Evolutionary conservation across 106 monocot genomes (phyloP), one percentile per base, ranked within the genome.

Genomic region (Alisma plantagoaquatica): DNA sequence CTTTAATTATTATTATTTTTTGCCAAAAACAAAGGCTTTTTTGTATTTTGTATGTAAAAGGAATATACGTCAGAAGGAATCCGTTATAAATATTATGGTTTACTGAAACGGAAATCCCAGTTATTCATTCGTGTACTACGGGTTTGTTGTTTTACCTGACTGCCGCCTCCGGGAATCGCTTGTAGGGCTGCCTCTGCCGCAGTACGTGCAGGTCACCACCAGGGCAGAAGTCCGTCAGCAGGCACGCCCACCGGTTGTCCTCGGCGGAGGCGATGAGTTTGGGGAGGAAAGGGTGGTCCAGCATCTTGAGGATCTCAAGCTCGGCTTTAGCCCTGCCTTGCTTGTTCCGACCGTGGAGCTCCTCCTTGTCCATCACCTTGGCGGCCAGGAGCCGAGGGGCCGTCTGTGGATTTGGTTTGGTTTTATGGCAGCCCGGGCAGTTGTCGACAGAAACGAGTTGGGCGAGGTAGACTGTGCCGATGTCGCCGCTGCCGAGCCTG

Each of bases 161-260:
- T 41, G 83, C 77, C 58, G 66, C 8, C 63, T 96, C 88, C 46
- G 49, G 29, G 66, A 89, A 96, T 2, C 81, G 72, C 49, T 76
- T 80, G 22, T 49, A 41, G 3, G 60, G 72, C 75, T 89, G 94
- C 14, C 73, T 62, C 73, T 84, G 94, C 2, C 88, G 63, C 59
- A 96, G 78, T 21, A 84, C 70, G 51, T 96, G 88, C 27, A 96
- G 76, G 42, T 96, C 94, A 57, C 94, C 94, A 58, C 94, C 94
- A 59, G 73, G 73, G 55, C 88, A 96, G 71, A 96, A 96, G 68
- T 96, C 94, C 10, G 84, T 96, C 20, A 96, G 65, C 6, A 96
- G 70, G 48, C 77, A 88, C 19, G 84, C 76, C 70, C 77, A 84
- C 48, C 71, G 59, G 9, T 84, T 84, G 47, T 58, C 79, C 56